Percentiles rank a stretch among this genome's conserved stretches.
phyloP scores from a whole-genome alignment of 371 early-diverging fungal genomes.

The Phascolomyces articulosus region DNA sequence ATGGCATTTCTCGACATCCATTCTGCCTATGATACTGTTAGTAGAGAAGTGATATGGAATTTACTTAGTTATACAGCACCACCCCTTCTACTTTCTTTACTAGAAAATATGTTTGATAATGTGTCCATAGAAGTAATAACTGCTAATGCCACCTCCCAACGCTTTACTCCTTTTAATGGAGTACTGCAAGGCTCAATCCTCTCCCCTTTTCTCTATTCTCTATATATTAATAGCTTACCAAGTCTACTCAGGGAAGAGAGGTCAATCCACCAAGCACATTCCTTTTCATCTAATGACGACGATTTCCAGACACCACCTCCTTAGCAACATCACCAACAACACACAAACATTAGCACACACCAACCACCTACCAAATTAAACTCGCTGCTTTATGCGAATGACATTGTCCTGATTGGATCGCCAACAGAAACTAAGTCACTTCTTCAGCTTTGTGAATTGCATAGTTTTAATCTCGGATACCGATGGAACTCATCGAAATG shows the following conservation, averaged over 20 bases:
- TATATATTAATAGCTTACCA: constrained; percentile 26
- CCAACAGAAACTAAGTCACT: no score
- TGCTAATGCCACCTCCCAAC: constrained; percentile 3
- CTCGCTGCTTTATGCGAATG: constrained; percentile 31
- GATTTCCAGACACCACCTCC: no score
- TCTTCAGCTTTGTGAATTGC: no score
- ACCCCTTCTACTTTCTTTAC: constrained; percentile 1
- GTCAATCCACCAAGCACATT: not conserved
- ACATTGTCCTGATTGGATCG: constrained; percentile 28
- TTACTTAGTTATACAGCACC: not conserved
- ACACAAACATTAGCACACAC: no score
- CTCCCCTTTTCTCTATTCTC: constrained; percentile 27
- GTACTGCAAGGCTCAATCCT: constrained; percentile 29
- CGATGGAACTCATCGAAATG: no score
- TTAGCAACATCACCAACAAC: no score
- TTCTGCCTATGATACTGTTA: constrained; percentile 20
- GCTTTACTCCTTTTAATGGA: constrained; percentile 13
- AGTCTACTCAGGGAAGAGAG: constrained; percentile 1
- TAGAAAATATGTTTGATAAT: constrained; percentile 18
- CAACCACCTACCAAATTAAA: no score
- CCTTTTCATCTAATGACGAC: not conserved
- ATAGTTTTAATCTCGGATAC: no score
- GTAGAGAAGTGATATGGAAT: constrained; percentile 19
- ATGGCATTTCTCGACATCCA: constrained; percentile 25
- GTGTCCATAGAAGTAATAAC: not conserved